Evolutionary conservation across 2,329 filamentous ascomycete genomes (phyloP), one percentile per base, ranked within the genome.

Genomic region (Diplodia seriata): DNA sequence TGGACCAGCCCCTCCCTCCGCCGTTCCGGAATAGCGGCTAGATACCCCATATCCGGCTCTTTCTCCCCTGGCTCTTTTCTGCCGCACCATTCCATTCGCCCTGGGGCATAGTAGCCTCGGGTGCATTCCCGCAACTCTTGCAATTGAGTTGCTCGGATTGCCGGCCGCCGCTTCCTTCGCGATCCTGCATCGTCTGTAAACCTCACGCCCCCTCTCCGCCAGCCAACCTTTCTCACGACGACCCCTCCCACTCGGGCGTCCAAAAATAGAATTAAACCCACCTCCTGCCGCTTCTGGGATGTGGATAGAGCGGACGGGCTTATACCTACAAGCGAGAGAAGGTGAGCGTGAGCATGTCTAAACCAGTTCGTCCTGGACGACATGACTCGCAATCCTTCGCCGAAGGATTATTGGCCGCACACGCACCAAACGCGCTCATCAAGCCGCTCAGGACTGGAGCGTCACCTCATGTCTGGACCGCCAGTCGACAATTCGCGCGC

Each of bases 41-140:
- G 43, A 51, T 63, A 38, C 59, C 59, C 59, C 59, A 63, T 63
- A 63, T 15, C 50, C 59, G 59, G 43, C 59, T 38, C 54, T 56
- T 36, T 40, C 33, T 15, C 43, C 43, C 43, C 43, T 47, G 43
- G 43, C 43, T 47, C 43, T 47, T 47, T 20, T 20, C 9, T 20
- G 43, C 43, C 36, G 36, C 14, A 3, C 20, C 43, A 33, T 62
- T 31, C 31, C 47, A 63, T 63, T 63, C 31, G 59, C 1, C 47
- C 43, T 11, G 7, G n/a, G 43, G 20, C 2, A 9, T 29, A 31
- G 57, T 29, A 31, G 57, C 57, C 40, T 49, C 20, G 57, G 57
- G n/a, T 47, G 56, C 40, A 38, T 31, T 23, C 56, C 55, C 55
- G 36, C 43, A 47, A 4, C 18, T 40, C 23, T n/a, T 62, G 18